Conservation (phyloP, 345 rosid species). For the Theobroma cacao region DNA sequence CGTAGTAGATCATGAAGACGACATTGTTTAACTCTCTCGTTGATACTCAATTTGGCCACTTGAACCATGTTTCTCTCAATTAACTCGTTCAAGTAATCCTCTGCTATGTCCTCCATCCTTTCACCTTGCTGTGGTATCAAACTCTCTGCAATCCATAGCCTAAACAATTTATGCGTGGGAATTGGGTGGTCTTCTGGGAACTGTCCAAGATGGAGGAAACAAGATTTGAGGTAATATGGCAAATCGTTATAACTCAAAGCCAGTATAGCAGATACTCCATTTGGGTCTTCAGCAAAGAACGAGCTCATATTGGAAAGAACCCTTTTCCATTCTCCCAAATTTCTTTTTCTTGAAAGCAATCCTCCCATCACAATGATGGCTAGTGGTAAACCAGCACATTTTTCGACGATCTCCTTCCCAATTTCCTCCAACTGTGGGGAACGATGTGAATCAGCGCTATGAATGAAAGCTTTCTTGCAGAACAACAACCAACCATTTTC, state of each 20-base stretch:
- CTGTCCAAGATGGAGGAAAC: conserved; percentile 27
- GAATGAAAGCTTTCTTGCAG: conserved; percentile 19
- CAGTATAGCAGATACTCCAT: conserved; percentile 26
- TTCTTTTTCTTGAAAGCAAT: conserved; percentile 25
- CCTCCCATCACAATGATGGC: conserved; percentile 32
- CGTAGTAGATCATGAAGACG: conserved; percentile 21
- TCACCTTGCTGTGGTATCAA: conserved; percentile 19
- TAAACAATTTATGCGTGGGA: conserved; percentile 18
- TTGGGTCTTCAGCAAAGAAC: conserved; percentile 15
- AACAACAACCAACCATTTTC: conserved; percentile 30
- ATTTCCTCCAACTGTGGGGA: conserved; percentile 24
- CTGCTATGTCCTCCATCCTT: conserved; percentile 28
- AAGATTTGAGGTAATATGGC: conserved; percentile 29
- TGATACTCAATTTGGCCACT: conserved; percentile 20
- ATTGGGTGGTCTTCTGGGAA: conserved; percentile 28
- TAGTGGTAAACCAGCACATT: conserved; percentile 30
- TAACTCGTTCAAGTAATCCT: conserved; percentile 30
- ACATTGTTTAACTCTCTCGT: conserved; percentile 18
- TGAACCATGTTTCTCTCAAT: conserved; percentile 30
- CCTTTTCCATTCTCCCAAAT: conserved; percentile 25
- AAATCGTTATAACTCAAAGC: conserved; percentile 31
- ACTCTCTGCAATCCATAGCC: conserved; percentile 29
- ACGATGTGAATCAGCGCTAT: neutral
- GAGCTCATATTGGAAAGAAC: conserved; percentile 22
- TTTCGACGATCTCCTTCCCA: conserved; percentile 25